These are phyloP conservation scores for Syzygium syzygioides DNA, from an alignment of 441 rosid species.

Conservation along the genomic window DNA sequence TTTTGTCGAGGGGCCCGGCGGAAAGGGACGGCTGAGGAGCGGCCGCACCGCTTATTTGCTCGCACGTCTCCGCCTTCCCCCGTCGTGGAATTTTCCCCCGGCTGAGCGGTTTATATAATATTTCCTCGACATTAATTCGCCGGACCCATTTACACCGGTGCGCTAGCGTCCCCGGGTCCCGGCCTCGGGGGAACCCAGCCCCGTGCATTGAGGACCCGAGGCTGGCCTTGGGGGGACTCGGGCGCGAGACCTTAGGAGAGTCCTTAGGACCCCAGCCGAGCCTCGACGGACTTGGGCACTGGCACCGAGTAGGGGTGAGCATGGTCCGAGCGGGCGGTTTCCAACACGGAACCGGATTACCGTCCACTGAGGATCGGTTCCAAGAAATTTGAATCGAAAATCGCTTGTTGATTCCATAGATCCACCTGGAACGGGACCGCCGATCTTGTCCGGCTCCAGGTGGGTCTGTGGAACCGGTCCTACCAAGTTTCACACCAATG, in stretches of 20 bases:
- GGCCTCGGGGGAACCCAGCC: accelerated
- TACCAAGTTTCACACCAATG: too few relatives aligned
- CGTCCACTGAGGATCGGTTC: too few relatives aligned
- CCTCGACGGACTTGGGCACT: accelerated
- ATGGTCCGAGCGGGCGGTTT: too few relatives aligned
- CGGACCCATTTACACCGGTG: background rate
- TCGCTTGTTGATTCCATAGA: too few relatives aligned
- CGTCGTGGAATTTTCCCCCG: background rate
- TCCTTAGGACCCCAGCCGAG: background rate
- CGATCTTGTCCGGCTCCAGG: too few relatives aligned
- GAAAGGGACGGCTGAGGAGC: background rate
- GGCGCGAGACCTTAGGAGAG: background rate
- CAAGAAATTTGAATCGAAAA: too few relatives aligned
- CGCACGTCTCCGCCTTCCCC: background rate
- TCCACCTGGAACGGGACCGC: too few relatives aligned
- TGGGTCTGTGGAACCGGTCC: too few relatives aligned
- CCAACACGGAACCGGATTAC: too few relatives aligned
- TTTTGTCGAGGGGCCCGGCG: background rate
- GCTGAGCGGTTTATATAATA: background rate
- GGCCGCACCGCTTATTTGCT: background rate
- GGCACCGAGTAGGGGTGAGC: background rate
- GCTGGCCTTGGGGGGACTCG: background rate
- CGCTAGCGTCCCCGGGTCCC: background rate
- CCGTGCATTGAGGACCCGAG: accelerated
- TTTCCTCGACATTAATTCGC: background rate